Base-by-base conservation (phyloP, 768 basidiomycete species). In the Trametes cingulata region DNA sequence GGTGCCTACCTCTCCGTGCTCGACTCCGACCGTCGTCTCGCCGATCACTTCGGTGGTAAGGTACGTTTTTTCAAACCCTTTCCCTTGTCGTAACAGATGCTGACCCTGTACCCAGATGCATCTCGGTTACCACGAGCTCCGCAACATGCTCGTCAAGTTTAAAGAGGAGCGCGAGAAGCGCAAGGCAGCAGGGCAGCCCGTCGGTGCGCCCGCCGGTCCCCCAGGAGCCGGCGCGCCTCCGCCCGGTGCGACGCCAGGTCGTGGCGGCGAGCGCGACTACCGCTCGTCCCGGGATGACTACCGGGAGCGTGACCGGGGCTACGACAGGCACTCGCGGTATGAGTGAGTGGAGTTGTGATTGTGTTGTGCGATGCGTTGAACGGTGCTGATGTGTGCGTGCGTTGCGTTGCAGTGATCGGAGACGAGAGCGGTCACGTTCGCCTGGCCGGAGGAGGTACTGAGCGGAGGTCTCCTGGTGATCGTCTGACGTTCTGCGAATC, bases 11-110 rank as follows among this genome's bases (percentile, higher is more conserved):
- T 99, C 45, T 96, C 93, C 15, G 93, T 99, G 37, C 82, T 98
- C 48, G 97, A 99, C 76, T 98, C 96, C 58, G 97, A 99, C 79
- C 88, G 96, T 73, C 94, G 97, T 73, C 79, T 99, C 61, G 97
- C 97, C 52, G 97, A 99, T 80, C 97, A 99, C 75, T 99, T 99
- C 79, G 97, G 97, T 76, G 97, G 97, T 69, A 99, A 99, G 81
- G 96, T 93, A 69, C 74, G 89, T 75, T 14, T 0, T 15, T 29
- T 9, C 41, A 19, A 1, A 2, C 45, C 5, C 37, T 29, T 2
- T 39, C 24, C 20, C 13, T 7, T 8, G 12, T 43, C 10, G 13
- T 9, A 24, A 6, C 43, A 36, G 25, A 37, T 36, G 19, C n/a
- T 48, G 41, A 59, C 9, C 12, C 12, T 17, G 7, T 5, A 2